Percentiles rank a stretch among this genome's conserved stretches.
Evolutionary conservation across 192 early-diverging fungal genomes (phyloP).

Genomic region (Coemansia sp.): DNA sequence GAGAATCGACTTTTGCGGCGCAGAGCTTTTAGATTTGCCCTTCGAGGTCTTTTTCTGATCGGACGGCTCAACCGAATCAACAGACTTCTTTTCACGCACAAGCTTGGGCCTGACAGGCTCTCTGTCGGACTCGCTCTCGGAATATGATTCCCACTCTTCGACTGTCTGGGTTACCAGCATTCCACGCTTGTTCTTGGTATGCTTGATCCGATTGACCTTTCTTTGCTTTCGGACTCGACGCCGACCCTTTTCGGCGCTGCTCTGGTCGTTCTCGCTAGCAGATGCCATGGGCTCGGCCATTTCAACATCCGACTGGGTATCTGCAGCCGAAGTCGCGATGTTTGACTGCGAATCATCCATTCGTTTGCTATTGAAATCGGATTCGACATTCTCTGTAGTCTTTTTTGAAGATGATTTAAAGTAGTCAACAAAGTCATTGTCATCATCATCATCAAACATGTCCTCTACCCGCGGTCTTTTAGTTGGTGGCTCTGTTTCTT

Average conservation of each 20-base stretch:
- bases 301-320: conserved; percentile 28
- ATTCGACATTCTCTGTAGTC: background rate
- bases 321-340: background rate
- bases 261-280: background rate
- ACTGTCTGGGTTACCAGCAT: conserved; percentile 54
- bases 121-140: conserved; percentile 42
- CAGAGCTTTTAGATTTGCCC: conserved; percentile 20
- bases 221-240: conserved; percentile 48
- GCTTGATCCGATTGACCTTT: conserved; percentile 50
- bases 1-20: conserved; percentile 41
- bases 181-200: conserved; percentile 51
- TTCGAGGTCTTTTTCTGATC: conserved; percentile 5
- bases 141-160: conserved; percentile 54
- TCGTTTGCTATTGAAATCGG: background rate
- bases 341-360: background rate
- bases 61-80: background rate
- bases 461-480: conserved; percentile 37
- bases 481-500: background rate
- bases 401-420: background rate
- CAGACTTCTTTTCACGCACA: background rate
- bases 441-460: conserved; percentile 50
- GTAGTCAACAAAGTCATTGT: conserved; percentile 7
- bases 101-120: conserved; percentile 6
- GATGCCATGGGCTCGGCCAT: conserved; percentile 24
- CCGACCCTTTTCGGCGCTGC: background rate